A percentile compares a stretch with the other conserved stretches of the same genome.
These are phyloP conservation scores for Tricladium varicosporioides DNA, from an alignment of 2,329 filamentous ascomycete species.

Conservation along the genomic window DNA sequence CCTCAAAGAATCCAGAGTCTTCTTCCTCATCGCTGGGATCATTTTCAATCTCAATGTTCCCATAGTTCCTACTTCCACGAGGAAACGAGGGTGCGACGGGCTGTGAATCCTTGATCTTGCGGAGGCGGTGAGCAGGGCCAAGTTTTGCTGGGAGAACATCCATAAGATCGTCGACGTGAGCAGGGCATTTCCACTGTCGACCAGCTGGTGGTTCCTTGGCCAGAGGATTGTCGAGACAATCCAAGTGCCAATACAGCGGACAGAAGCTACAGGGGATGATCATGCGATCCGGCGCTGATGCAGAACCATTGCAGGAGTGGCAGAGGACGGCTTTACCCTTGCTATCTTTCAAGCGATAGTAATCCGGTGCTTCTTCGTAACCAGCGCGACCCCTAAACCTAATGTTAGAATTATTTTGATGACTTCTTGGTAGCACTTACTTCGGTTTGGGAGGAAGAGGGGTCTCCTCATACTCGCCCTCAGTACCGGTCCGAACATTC, in stretches of 20 bases:
- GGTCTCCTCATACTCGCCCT: constrained; percentile 77
- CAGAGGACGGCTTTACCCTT: constrained; percentile 79
- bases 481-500: constrained; percentile 70
- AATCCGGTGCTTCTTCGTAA: constrained; percentile 63
- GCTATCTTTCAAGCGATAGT: constrained; percentile 64
- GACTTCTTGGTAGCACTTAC: constrained; percentile 46
- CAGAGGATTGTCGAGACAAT: constrained; percentile 84
- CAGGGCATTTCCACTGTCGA: constrained; percentile 81
- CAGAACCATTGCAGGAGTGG: constrained; percentile 67
- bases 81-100: constrained; percentile 50
- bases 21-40: constrained; percentile 51
- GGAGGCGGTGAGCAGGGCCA: constrained; percentile 59
- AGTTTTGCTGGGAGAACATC: constrained; percentile 53
- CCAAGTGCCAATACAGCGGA: constrained; percentile 81
- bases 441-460: constrained; percentile 49
- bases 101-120: constrained; percentile 55
- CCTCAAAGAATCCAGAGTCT: constrained; percentile 52
- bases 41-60: constrained; percentile 68
- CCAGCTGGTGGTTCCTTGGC: constrained; percentile 73
- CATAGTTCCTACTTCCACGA: constrained; percentile 70
- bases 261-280: constrained; percentile 89
- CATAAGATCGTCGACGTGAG: constrained; percentile 78
- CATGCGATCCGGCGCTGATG: constrained; percentile 56
- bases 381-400: constrained; percentile 42
- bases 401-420: constrained; percentile 5